Base-by-base conservation (phyloP, 2,329 filamentous ascomycete genomes). In the Cladosporium sp. region DNA sequence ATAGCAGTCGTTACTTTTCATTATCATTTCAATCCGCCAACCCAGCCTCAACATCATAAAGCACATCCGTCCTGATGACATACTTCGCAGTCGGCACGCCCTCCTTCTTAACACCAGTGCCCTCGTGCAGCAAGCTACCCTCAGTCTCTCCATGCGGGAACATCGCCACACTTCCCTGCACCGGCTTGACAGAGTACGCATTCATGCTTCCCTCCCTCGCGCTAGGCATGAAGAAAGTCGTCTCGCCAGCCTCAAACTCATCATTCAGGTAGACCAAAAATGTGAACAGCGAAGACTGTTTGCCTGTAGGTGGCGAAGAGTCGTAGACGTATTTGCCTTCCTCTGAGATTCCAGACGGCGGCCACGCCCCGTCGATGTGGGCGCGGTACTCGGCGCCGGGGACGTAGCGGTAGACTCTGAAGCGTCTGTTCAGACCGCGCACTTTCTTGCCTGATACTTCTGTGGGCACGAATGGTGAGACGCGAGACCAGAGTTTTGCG, bases 311-410 rank as follows among this genome's bases (percentile, higher is more conserved):
- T 0, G 88, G 88, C 1, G 88, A 91, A 1, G 84, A 78, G 69
- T 91, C 89, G 75, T 91, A 91, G 3, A 89, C 81, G 64, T 91
- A 91, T 0, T 79, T 83, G 68, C 85, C 82, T 11, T 75, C 77
- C 60, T 83, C 80, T 0, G 85, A 77, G 53, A 91, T 87, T 1
- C 87, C 87, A 0, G 88, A 91, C 0, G 89, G 89, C 14, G 89
- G 89, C 89, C 89, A 91, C 0, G 89, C 89, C 8, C 89, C 89
- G 69, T 91, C 83, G 66, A 91, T 90, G 69, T 91, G 89, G 66
- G 85, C 87, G 8, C 89, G 80, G 71, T 91, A 91, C 73, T 91
- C 89, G 0, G 89, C 89, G 0, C 89, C 89, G 1, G 89, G 88
- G 0, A 91, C 88, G 66, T 91, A 91, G 70, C 89, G 82, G 68